A percentile compares a stretch with the other conserved stretches of the same genome.
Evolutionary conservation across 176 grass and related monocot genomes (phyloP).

Genomic region (Eremochloa ophiuroides): DNA sequence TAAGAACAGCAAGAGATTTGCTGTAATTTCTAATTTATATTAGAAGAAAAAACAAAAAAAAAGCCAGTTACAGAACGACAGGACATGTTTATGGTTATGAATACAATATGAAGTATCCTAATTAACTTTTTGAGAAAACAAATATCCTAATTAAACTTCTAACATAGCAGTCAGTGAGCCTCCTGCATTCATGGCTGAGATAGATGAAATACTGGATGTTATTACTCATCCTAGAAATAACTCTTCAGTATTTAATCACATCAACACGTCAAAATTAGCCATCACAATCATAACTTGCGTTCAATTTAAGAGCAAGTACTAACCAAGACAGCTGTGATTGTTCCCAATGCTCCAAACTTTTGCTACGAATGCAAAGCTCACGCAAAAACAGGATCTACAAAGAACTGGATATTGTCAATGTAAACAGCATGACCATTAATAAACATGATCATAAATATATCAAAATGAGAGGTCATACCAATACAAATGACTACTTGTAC

Average conservation of each 20-base stretch:
- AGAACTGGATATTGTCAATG: constrained; percentile 22
- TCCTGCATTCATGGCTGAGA: neutral
- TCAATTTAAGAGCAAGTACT: constrained; percentile 26
- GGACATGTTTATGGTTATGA: neutral
- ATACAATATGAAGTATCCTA: neutral
- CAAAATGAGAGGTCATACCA: neutral
- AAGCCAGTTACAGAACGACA: neutral
- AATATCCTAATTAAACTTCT: neutral
- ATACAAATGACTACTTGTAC: constrained; percentile 3
- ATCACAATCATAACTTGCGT: constrained; percentile 4
- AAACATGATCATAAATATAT: neutral
- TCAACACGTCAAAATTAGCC: neutral
- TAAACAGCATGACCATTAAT: constrained; percentile 21
- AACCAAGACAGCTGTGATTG: constrained; percentile 63
- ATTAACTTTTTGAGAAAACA: neutral
- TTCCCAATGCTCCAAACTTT: constrained; percentile 53
- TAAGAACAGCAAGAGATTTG: neutral
- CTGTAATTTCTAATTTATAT: neutral
- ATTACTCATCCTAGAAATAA: neutral
- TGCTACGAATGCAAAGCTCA: constrained; percentile 73
- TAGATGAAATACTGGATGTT: constrained; percentile 9
- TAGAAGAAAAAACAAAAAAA: neutral
- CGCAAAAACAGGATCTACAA: constrained; percentile 74
- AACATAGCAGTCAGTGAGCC: neutral
- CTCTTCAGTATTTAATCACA: neutral